Conservation (phyloP, 2,329 filamentous ascomycete genomes). For the Neonectria coccinea region DNA sequence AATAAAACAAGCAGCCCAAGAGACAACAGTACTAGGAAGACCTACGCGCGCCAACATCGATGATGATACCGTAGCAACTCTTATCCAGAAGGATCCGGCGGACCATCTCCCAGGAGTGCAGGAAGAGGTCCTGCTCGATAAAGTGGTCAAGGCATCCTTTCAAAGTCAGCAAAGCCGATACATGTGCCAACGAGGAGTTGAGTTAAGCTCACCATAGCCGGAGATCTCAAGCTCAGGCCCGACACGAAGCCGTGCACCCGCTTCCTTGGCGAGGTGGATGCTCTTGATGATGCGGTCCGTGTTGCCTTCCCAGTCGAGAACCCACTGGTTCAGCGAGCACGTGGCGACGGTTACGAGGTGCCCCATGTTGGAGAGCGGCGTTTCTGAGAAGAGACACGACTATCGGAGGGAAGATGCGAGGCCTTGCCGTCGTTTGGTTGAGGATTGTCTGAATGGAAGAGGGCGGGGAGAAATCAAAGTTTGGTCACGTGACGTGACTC, state of each 20-base stretch:
- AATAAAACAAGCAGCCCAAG: slow-evolving; percentile 27
- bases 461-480: neutral
- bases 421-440: neutral
- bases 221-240: slow-evolving; percentile 65
- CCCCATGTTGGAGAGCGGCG: slow-evolving; percentile 27
- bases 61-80: slow-evolving; percentile 52
- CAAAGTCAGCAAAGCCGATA: neutral
- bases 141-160: slow-evolving; percentile 73
- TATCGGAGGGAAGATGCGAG: neutral
- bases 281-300: slow-evolving; percentile 71
- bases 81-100: slow-evolving; percentile 49
- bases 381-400: neutral
- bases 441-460: neutral
- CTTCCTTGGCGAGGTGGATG: slow-evolving; percentile 69
- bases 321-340: slow-evolving; percentile 54
- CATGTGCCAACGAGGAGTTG: slow-evolving; percentile 17
- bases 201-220: slow-evolving; percentile 49
- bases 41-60: slow-evolving; percentile 49
- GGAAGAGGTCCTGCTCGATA: slow-evolving; percentile 58
- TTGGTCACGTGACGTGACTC: neutral
- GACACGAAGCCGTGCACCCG: slow-evolving; percentile 71
- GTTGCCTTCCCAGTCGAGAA: slow-evolving; percentile 64
- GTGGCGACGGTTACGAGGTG: slow-evolving; percentile 47
- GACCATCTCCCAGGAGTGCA: slow-evolving; percentile 50
- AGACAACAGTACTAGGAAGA: neutral